Base-by-base conservation (phyloP, 1,284 basidiomycete genomes). In the Cryptococcus jaspeensis region DNA sequence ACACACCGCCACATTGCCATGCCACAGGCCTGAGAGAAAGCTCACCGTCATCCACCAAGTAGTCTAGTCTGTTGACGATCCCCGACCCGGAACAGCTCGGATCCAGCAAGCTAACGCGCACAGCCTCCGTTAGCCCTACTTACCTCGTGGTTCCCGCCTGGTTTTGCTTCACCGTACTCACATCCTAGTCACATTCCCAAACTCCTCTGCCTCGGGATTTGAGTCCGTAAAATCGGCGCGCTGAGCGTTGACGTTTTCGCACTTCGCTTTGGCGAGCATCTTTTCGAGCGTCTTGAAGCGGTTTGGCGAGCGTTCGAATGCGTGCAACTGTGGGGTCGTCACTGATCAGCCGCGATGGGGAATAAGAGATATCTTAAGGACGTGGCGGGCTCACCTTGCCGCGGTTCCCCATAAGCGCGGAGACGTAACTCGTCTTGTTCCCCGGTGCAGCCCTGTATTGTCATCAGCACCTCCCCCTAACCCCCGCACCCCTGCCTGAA, bases 351-450 rank as follows among this genome's bases (percentile, higher is more conserved):
- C 2, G 6, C 7, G 32, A 36, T 16, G 15, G 35, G n/a, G n/a
- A n/a, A n/a, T n/a, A n/a, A n/a, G n/a, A n/a, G n/a, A n/a, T n/a
- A n/a, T n/a, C n/a, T n/a, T n/a, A n/a, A n/a, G n/a, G n/a, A n/a
- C n/a, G 47, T 40, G 37, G 9, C 5, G 53, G 12, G 56, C 76
- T 64, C 59, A 90, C 91, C 77, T 87, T 90, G 60, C 91, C 90
- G 66, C 82, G 82, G 64, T 87, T 87, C 16, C 81, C 73, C 87
- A 95, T 91, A 40, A 98, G 79, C 11, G 93, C 90, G 60, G 89
- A 89, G 13, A 99, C 79, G 75, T 96, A 91, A 5, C 90, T 90
- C 0, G 96, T 99, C 80, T 99, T 99, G 79, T 99, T 99, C 0
- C 96, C 96, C 0, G 95, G 96, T 0, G 96, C 95, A 43, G 94